Evolutionary conservation across 2,329 filamentous ascomycete species (phyloP).

Genomic region (Neurospora sp.): DNA sequence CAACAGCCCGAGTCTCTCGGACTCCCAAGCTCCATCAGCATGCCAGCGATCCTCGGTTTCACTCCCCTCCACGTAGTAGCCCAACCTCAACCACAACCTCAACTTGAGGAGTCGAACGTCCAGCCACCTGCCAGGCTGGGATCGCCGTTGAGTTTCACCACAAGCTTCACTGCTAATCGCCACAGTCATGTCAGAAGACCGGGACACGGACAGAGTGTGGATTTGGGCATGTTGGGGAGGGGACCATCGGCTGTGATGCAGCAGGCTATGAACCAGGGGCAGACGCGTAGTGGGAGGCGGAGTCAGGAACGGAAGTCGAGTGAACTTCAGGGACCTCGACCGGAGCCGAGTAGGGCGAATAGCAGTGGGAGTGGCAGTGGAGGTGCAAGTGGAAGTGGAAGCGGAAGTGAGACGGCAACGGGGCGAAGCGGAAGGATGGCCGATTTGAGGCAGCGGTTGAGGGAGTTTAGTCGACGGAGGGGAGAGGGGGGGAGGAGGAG

Average conservation of each 20-base stretch:
- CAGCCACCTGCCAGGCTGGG: conserved; percentile 40
- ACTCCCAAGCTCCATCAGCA: neutral
- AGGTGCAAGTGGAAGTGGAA: neutral
- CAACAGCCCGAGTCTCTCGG: no score
- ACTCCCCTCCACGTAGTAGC: neutral
- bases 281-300: neutral
- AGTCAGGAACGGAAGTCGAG: neutral
- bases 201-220: conserved; percentile 32
- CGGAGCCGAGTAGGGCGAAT: neutral
- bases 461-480: neutral
- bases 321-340: neutral
- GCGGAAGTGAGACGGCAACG: neutral
- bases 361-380: neutral
- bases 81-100: neutral
- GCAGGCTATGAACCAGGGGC: conserved; percentile 23
- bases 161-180: conserved; percentile 43
- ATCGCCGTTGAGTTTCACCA: conserved; percentile 44
- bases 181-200: conserved; percentile 35
- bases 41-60: neutral
- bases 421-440: neutral
- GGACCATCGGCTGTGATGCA: conserved; percentile 49
- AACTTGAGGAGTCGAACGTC: conserved; percentile 19
- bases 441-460: neutral
- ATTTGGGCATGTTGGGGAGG: conserved; percentile 32
- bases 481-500: neutral